phyloP scores from a whole-genome alignment of 1,284 basidiomycete genomes.

The Ustilago trichophora region DNA sequence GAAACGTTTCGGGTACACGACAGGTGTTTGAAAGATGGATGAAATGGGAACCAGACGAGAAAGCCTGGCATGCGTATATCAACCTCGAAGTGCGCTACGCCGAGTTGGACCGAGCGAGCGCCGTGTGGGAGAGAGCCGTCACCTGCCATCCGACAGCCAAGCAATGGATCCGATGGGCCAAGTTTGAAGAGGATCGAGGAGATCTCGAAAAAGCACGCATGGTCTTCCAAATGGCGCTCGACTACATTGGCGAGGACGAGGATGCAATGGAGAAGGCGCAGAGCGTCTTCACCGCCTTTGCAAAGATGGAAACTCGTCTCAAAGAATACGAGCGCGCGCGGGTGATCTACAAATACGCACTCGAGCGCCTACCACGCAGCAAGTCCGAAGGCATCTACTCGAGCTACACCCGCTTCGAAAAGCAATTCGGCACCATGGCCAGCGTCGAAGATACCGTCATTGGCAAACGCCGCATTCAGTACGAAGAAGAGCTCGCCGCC shows the following conservation, averaged over 20 bases:
- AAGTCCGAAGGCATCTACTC: slow-evolving; percentile 87
- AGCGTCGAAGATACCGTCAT: slow-evolving; percentile 92
- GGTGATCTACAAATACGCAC: slow-evolving; percentile 96
- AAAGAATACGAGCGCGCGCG: slow-evolving; percentile 97
- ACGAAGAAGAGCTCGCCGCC: slow-evolving; percentile 70
- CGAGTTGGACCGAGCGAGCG: slow-evolving; percentile 88
- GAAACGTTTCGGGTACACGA: slow-evolving; percentile 92
- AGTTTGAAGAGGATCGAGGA: slow-evolving; percentile 94
- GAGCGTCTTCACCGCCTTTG: slow-evolving; percentile 92
- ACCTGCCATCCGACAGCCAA: slow-evolving; percentile 90
- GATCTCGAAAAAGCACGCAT: slow-evolving; percentile 83
- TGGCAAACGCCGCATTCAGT: slow-evolving; percentile 94
- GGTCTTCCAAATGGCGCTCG: slow-evolving; percentile 94
- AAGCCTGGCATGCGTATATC: slow-evolving; percentile 99
- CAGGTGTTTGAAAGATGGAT: slow-evolving; percentile 99
- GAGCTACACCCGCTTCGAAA: slow-evolving; percentile 95
- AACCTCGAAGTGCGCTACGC: slow-evolving; percentile 91
- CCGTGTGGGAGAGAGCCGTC: slow-evolving; percentile 94
- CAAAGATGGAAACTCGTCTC: slow-evolving; percentile 94
- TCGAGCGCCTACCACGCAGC: slow-evolving; percentile 86
- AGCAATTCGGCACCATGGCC: slow-evolving; percentile 89
- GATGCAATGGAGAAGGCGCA: slow-evolving; percentile 97
- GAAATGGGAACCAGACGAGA: slow-evolving; percentile 99
- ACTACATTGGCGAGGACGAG: slow-evolving; percentile 97
- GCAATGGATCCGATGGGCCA: slow-evolving; percentile 95